These are phyloP conservation scores for Colletotrichum cordylinicola DNA, from an alignment of 2,329 filamentous ascomycete genomes.

Conservation along the genomic window DNA sequence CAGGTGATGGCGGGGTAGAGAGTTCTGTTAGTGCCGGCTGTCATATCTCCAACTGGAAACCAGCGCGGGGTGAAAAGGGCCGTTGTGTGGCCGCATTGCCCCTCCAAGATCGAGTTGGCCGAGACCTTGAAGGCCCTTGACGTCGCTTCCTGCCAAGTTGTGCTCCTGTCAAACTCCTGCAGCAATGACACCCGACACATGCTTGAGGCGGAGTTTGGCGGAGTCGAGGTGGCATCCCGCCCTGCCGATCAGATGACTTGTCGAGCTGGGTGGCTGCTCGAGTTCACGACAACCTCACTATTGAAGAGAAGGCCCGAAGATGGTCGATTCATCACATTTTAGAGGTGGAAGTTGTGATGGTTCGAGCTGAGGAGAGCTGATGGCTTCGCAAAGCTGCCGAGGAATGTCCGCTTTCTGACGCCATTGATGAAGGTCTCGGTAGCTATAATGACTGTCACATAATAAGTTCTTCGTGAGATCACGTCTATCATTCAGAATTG, in stretches of 20 bases:
- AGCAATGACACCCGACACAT: neutral
- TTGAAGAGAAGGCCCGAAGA: constrained; percentile 1
- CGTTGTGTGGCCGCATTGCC: neutral
- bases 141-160: neutral
- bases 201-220: constrained; percentile 10
- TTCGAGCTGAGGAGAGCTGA: neutral
- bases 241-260: constrained; percentile 7
- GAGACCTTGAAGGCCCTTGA: neutral
- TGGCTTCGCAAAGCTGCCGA: neutral
- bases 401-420: neutral
- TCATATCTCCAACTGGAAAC: constrained; percentile 10
- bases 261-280: neutral
- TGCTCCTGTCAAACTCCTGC: neutral
- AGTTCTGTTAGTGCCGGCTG: constrained; percentile 9
- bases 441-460: neutral
- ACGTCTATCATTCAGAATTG: neutral
- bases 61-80: constrained; percentile 10
- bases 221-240: constrained; percentile 1
- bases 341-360: neutral
- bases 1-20: constrained; percentile 3
- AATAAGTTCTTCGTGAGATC: neutral
- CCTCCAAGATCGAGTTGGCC: neutral
- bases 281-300: neutral
- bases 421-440: neutral
- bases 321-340: neutral